Evolutionary conservation across 495 filamentous ascomycete genomes (phyloP), one percentile per base, ranked within the genome.

Genomic region (Cryomyces minteri): DNA sequence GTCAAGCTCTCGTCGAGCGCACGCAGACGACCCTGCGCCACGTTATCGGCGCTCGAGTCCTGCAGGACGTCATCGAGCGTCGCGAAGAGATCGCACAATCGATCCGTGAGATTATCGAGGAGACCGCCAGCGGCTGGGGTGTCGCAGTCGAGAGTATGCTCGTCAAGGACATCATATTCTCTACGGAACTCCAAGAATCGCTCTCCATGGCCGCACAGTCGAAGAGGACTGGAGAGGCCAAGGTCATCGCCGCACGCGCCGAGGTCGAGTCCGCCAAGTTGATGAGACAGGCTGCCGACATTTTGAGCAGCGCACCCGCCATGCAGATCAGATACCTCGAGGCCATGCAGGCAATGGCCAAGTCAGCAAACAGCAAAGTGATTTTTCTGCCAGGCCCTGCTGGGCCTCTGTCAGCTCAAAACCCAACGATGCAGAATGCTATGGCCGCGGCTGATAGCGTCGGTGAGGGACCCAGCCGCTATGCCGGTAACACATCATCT

Each of bases 271-370:
- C 76, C 45, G 90, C 92, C 60, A 96, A 96, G 60, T 66, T 98
- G 62, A 98, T 98, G 90, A 73, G 90, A 44, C 87, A 96, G 67
- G 90, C 90, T 37, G 90, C 90, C 57, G 90, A 99, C 62, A 99
- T 99, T 55, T 61, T 98, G 48, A 81, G 74, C 44, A 84, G 77
- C 31, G 92, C 90, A 0, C 92, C 90, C 0, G 90, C 90, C 42
- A 99, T 99, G 90, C 90, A 99, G 66, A 99, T 99, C 65, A 69
- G 88, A 25, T 94, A 96, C 53, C 77, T 99, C 49, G 90, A 99
- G 69, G 90, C 90, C n/a, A 95, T 96, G 86, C 90, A 99, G 59
- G 75, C 84, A 6, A 96, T 96, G 90, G 92, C 90, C 48, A 96
- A 96, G 77, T 74, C 73, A 0, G 87, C 90, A 14, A 93, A 94